Conservation (phyloP, 352 stramenopile genomes). For the Globisporangium irregulare region DNA sequence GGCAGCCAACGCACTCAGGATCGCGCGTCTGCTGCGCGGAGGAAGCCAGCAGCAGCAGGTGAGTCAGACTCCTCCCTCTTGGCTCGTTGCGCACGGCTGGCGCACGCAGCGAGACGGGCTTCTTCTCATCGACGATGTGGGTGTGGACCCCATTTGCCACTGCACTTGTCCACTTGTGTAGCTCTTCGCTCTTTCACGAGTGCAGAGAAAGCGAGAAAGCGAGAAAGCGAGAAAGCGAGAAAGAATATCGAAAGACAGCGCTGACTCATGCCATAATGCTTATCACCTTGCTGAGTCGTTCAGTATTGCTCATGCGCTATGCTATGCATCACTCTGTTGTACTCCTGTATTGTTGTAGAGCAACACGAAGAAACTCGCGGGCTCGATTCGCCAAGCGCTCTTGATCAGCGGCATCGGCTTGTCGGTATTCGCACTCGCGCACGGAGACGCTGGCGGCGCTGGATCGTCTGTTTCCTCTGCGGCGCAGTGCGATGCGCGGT, state of each 20-base stretch:
- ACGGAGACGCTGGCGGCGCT: slow-evolving; percentile 23
- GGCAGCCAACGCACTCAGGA: slow-evolving; percentile 25
- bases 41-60: slow-evolving; percentile 29
- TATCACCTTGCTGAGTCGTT: background rate
- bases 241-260: background rate
- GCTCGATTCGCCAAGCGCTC: slow-evolving; percentile 41
- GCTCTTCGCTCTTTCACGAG: background rate
- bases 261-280: background rate
- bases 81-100: background rate
- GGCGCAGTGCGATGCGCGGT: slow-evolving; percentile 55
- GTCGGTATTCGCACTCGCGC: slow-evolving; percentile 40
- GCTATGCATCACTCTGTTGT: background rate
- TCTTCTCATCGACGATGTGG: background rate
- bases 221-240: slow-evolving; percentile 2
- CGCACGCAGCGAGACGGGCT: background rate
- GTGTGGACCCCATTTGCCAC: background rate
- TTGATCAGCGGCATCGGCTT: slow-evolving; percentile 47
- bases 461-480: slow-evolving; percentile 17
- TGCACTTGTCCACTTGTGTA: background rate
- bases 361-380: slow-evolving; percentile 1
- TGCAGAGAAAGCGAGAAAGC: background rate
- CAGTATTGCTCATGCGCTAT: background rate
- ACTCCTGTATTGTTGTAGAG: background rate
- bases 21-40: slow-evolving; percentile 27
- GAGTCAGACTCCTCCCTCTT: background rate